phyloP scores from a whole-genome alignment of 257 asterid genomes.

The Jacaranda mimosifolia region DNA sequence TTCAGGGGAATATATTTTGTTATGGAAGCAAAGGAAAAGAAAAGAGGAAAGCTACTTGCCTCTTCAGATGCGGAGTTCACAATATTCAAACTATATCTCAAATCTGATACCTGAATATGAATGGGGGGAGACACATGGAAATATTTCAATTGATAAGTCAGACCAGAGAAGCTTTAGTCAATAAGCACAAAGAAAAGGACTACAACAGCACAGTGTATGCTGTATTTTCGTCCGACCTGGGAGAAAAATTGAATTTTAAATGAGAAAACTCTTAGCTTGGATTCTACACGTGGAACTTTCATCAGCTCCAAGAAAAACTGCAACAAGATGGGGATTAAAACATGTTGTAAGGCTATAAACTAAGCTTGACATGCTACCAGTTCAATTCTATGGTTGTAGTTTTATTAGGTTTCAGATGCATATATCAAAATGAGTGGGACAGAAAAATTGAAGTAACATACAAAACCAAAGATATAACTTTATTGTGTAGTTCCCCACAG shows the following conservation, averaged over 20 bases:
- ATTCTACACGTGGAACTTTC: slow-evolving; percentile 84
- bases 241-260: slow-evolving; percentile 71
- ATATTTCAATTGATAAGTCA: not conserved
- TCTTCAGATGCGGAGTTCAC: slow-evolving; percentile 80
- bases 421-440: not conserved
- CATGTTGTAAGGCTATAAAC: no score
- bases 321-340: slow-evolving; percentile 22
- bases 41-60: slow-evolving; percentile 54
- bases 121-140: not conserved
- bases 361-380: no score
- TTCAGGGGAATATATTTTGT: slow-evolving; percentile 30
- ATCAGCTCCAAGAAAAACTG: slow-evolving; percentile 91
- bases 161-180: not conserved
- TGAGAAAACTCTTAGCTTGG: slow-evolving; percentile 79
- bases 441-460: not conserved
- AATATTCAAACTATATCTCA: slow-evolving; percentile 59
- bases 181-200: not conserved
- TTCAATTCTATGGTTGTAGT: no score
- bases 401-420: slow-evolving; percentile 3
- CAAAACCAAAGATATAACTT: slow-evolving; percentile 6
- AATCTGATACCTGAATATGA: slow-evolving; percentile 63
- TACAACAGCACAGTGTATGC: slow-evolving; percentile 4
- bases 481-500: not conserved
- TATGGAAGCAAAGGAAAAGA: slow-evolving; percentile 16
- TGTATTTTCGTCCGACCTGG: slow-evolving; percentile 57